Conservation (phyloP, 2,329 filamentous ascomycete species). For the Alternaria burnsii region DNA sequence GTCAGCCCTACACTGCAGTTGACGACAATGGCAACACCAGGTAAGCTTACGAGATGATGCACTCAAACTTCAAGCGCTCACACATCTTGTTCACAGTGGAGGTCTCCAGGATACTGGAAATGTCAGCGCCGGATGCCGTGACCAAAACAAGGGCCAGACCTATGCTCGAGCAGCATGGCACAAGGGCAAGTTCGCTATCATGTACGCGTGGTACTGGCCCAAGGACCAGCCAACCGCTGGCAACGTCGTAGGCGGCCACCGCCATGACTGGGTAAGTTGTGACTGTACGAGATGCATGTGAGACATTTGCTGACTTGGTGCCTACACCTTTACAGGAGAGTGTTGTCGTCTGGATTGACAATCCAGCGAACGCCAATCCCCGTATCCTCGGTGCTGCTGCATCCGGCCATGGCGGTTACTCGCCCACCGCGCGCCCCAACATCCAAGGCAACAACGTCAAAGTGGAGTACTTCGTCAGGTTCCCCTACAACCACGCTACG, state of each 20-base stretch:
- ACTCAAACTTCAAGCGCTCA: background rate
- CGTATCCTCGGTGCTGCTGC: background rate
- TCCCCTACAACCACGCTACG: background rate
- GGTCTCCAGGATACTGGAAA: conserved; percentile 4
- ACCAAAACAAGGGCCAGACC: conserved; percentile 1
- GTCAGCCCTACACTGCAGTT: conserved; percentile 6
- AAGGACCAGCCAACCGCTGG: conserved; percentile 3
- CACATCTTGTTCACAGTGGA: background rate
- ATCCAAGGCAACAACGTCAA: background rate
- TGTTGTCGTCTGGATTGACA: background rate
- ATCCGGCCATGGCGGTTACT: background rate
- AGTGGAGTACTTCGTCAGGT: background rate
- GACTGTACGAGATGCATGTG: background rate
- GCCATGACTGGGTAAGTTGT: conserved; percentile 4
- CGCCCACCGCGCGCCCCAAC: background rate
- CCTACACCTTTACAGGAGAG: background rate
- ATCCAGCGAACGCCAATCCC: background rate
- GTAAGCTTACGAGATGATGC: background rate
- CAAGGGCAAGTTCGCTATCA: conserved; percentile 7
- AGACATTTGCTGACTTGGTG: background rate
- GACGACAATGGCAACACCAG: conserved; percentile 4
- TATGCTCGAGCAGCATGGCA: conserved; percentile 8
- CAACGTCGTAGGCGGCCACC: conserved; percentile 1
- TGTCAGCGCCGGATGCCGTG: background rate
- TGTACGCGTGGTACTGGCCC: conserved; percentile 11